Percentiles rank a stretch among this genome's conserved stretches.
Conservation (phyloP, 2,329 filamentous ascomycete species). For the Raffaelea ambrosiae region DNA sequence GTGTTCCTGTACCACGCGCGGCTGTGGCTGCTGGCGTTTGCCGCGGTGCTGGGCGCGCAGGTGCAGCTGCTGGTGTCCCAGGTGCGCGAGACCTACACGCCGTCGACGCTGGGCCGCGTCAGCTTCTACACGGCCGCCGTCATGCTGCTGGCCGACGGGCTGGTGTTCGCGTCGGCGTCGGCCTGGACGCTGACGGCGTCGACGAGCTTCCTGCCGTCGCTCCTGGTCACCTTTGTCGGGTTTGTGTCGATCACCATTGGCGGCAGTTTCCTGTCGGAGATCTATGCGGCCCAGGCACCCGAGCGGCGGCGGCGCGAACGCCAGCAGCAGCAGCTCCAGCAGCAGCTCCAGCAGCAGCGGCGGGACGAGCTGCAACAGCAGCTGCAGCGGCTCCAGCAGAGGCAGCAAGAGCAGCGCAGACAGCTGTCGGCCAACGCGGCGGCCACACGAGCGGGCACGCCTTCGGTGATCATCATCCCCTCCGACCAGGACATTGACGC, state of each 20-base stretch:
- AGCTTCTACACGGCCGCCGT: slow-evolving; percentile 55
- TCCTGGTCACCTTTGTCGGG: slow-evolving; percentile 42
- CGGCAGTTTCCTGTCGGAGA: slow-evolving; percentile 49
- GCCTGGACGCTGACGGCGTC: slow-evolving; percentile 48
- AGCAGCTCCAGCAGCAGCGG: slow-evolving; percentile 18
- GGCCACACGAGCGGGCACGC: no score
- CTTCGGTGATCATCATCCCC: no score
- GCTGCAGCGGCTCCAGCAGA: not conserved
- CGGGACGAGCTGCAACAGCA: not conserved
- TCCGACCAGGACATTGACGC: slow-evolving; percentile 40
- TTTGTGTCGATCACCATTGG: slow-evolving; percentile 51
- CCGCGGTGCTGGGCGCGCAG: slow-evolving; percentile 50
- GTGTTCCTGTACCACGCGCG: slow-evolving; percentile 48
- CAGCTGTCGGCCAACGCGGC: not conserved
- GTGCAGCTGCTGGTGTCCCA: slow-evolving; percentile 54
- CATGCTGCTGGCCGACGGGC: slow-evolving; percentile 55
- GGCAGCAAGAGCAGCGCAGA: not conserved
- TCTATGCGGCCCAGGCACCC: slow-evolving; percentile 53
- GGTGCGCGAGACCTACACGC: slow-evolving; percentile 58
- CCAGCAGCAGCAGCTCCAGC: slow-evolving; percentile 19
- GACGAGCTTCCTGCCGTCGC: slow-evolving; percentile 47
- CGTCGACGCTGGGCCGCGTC: slow-evolving; percentile 57
- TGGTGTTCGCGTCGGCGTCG: slow-evolving; percentile 47
- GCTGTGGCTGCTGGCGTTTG: slow-evolving; percentile 49
- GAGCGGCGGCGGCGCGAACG: slow-evolving; percentile 37